A percentile compares a stretch with the other conserved stretches of the same genome.
These are phyloP conservation scores for Exserohilum rostratum DNA, from an alignment of 2,329 filamentous ascomycete species.

Conservation along the genomic window DNA sequence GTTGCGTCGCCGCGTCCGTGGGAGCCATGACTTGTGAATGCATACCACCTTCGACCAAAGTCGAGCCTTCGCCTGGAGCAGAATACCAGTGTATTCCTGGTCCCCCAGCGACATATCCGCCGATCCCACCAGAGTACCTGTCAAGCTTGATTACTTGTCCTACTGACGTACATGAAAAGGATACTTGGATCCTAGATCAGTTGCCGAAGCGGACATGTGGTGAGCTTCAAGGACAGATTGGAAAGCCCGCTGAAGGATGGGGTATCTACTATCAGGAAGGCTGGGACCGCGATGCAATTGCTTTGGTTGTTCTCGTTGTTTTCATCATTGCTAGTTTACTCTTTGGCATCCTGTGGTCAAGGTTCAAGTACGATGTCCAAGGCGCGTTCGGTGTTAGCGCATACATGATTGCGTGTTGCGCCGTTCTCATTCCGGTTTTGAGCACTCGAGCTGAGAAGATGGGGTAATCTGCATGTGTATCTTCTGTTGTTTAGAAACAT, in stretches of 20 bases:
- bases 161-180: constrained; percentile 18
- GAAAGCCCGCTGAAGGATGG: constrained; percentile 36
- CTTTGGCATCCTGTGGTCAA: constrained; percentile 31
- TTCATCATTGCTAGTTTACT: constrained; percentile 24
- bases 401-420: constrained; percentile 15
- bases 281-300: constrained; percentile 25
- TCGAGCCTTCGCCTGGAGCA: constrained; percentile 28
- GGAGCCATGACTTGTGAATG: constrained; percentile 21
- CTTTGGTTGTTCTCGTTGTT: constrained; percentile 14
- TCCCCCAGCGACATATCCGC: constrained; percentile 27
- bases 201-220: constrained; percentile 31
- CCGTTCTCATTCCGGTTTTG: constrained; percentile 15
- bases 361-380: constrained; percentile 30
- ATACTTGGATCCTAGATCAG: constrained; percentile 29
- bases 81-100: constrained; percentile 32
- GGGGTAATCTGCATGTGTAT: background rate
- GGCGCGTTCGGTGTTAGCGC: constrained; percentile 29
- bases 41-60: constrained; percentile 26
- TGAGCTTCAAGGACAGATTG: constrained; percentile 19
- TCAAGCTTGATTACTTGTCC: constrained; percentile 26
- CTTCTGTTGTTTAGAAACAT: background rate
- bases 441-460: background rate
- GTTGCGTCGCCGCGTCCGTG: constrained; percentile 12
- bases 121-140: constrained; percentile 27
- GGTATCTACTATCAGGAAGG: constrained; percentile 35